Evolutionary conservation across 177 flowering plant species (phyloP).

Genomic region (Telopea speciosissima): DNA sequence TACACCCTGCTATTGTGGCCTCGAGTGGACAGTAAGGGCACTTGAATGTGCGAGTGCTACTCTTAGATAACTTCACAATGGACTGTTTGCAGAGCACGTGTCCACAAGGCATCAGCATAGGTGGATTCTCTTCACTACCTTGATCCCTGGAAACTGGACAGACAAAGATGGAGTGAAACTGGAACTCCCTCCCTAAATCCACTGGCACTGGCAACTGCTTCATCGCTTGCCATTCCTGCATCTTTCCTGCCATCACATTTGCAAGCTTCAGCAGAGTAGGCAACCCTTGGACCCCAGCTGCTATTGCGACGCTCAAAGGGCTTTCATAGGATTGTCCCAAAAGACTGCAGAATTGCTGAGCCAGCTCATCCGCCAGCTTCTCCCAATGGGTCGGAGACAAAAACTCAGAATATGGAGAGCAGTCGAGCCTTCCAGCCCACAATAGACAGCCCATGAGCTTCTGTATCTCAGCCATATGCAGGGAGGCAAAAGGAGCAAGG

Average conservation of each 20-base stretch:
- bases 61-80: slow-evolving; percentile 72
- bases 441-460: slow-evolving; percentile 68
- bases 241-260: slow-evolving; percentile 65
- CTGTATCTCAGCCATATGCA: slow-evolving; percentile 49
- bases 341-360: slow-evolving; percentile 48
- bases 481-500: slow-evolving; percentile 44
- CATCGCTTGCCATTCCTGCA: slow-evolving; percentile 72
- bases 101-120: slow-evolving; percentile 78
- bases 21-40: slow-evolving; percentile 84
- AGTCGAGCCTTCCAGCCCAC: slow-evolving; percentile 55
- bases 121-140: slow-evolving; percentile 69
- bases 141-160: slow-evolving; percentile 80
- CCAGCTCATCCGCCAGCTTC: slow-evolving; percentile 43
- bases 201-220: slow-evolving; percentile 76
- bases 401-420: slow-evolving; percentile 53
- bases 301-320: slow-evolving; percentile 55
- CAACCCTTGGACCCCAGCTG: slow-evolving; percentile 69
- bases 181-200: slow-evolving; percentile 61
- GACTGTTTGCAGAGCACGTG: slow-evolving; percentile 81
- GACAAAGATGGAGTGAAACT: slow-evolving; percentile 75
- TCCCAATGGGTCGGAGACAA: slow-evolving; percentile 54
- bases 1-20: slow-evolving; percentile 49
- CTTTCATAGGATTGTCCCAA: slow-evolving; percentile 61
- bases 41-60: slow-evolving; percentile 60
- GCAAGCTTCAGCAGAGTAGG: slow-evolving; percentile 59